Percentiles rank a stretch among this genome's conserved stretches.
Evolutionary conservation across 352 stramenopile genomes (phyloP).

Genomic region (Globisporangium acanthophoron): DNA sequence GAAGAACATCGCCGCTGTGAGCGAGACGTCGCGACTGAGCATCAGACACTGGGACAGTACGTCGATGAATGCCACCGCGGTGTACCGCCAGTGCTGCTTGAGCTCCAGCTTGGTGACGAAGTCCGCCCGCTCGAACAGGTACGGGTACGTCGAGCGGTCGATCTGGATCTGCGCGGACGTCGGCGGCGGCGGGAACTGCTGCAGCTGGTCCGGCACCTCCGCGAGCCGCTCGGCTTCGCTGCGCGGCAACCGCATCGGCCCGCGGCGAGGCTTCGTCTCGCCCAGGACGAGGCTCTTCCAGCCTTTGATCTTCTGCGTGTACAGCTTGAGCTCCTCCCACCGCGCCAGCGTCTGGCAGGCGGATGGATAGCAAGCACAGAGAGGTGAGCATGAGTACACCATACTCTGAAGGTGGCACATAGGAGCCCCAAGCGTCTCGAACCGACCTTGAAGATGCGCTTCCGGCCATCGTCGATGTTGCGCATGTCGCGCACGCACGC

Average conservation of each 20-base stretch:
- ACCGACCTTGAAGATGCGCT: conserved; percentile 70
- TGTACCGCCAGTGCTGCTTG: conserved; percentile 83
- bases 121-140: conserved; percentile 59
- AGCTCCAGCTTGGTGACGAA: conserved; percentile 57
- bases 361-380: neutral
- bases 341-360: conserved; percentile 52
- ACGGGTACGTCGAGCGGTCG: conserved; percentile 67
- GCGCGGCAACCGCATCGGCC: conserved; percentile 40
- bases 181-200: conserved; percentile 65
- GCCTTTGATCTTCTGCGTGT: conserved; percentile 64
- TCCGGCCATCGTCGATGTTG: conserved; percentile 57
- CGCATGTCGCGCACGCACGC: conserved; percentile 65
- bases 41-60: conserved; percentile 62
- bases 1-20: conserved; percentile 76
- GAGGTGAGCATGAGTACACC: neutral
- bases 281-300: conserved; percentile 75
- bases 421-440: neutral
- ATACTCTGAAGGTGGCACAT: too few relatives aligned
- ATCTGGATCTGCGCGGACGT: conserved; percentile 44
- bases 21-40: conserved; percentile 57
- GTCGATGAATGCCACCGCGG: conserved; percentile 76
- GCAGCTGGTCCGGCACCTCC: conserved; percentile 62
- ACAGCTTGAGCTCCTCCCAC: conserved; percentile 82
- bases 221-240: conserved; percentile 61
- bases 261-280: conserved; percentile 58